These are phyloP conservation scores for Berberis vulgaris DNA, from an alignment of 164 flowering plant genomes.

Conservation along the genomic window DNA sequence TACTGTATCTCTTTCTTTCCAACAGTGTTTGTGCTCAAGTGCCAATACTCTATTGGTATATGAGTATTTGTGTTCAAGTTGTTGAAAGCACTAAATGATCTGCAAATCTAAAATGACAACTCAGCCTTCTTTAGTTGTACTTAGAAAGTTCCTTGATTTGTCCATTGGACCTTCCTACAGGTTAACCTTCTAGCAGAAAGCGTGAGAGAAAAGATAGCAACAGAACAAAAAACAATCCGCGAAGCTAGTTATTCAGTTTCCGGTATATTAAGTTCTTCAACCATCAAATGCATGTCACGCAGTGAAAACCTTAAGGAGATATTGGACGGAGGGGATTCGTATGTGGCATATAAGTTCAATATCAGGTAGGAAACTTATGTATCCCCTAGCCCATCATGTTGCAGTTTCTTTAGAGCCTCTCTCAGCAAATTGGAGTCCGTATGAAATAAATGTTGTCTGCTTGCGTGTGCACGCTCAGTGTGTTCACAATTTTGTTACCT, in stretches of 20 bases:
- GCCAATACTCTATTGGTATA: too few relatives aligned
- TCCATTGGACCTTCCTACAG: constrained; percentile 24
- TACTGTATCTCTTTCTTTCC: too few relatives aligned
- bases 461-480: too few relatives aligned
- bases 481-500: too few relatives aligned
- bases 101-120: too few relatives aligned
- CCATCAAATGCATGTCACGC: constrained; percentile 35
- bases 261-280: constrained; percentile 55
- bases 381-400: not conserved
- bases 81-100: too few relatives aligned
- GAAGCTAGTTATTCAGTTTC: constrained; percentile 58
- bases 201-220: constrained; percentile 36
- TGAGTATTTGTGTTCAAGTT: too few relatives aligned
- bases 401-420: not conserved
- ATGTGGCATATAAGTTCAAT: constrained; percentile 45
- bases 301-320: constrained; percentile 55
- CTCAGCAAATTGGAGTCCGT: not conserved
- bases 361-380: constrained; percentile 36
- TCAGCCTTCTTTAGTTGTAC: too few relatives aligned
- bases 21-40: too few relatives aligned
- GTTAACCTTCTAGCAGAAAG: constrained; percentile 33
- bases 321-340: constrained; percentile 31
- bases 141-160: too few relatives aligned
- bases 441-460: too few relatives aligned
- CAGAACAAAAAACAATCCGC: constrained; percentile 38